Percentiles rank a stretch among this genome's conserved stretches.
Evolutionary conservation across 305 asterid genomes (phyloP).

Genomic region (Solanum aculeatissimum): DNA sequence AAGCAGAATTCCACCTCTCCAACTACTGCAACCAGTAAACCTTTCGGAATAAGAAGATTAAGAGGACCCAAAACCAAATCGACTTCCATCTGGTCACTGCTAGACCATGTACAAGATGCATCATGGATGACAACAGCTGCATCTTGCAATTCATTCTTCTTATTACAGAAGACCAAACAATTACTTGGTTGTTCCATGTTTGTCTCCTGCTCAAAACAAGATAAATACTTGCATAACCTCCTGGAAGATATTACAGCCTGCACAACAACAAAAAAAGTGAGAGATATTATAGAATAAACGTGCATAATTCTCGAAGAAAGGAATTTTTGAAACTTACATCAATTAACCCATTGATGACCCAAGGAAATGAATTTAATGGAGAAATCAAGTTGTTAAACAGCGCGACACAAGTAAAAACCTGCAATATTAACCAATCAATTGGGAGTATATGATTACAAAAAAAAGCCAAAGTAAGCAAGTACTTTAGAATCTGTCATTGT

Average conservation of each 20-base stretch:
- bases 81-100: conserved; percentile 44
- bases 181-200: conserved; percentile 8
- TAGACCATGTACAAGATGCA: conserved; percentile 86
- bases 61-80: conserved; percentile 53
- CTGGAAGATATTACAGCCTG: conserved; percentile 86
- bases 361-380: conserved; percentile 94
- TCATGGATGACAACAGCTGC: conserved; percentile 39
- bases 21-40: conserved; percentile 62
- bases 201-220: conserved; percentile 46
- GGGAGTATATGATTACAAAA: neutral
- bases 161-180: conserved; percentile 14
- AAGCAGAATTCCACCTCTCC: conserved; percentile 60
- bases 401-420: conserved; percentile 98
- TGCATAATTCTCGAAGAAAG: conserved; percentile 1
- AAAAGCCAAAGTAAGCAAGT: neutral
- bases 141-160: conserved; percentile 30
- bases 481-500: conserved; percentile 7
- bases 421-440: conserved; percentile 19
- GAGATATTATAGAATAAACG: neutral
- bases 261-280: conserved; percentile 1
- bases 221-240: conserved; percentile 71
- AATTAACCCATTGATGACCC: conserved; percentile 98
- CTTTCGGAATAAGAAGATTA: conserved; percentile 55
- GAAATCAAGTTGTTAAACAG: conserved; percentile 88
- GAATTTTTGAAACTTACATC: conserved; percentile 53